Base-by-base conservation (phyloP, 1,284 basidiomycete genomes). In the Microbotryomycetes sp. region DNA sequence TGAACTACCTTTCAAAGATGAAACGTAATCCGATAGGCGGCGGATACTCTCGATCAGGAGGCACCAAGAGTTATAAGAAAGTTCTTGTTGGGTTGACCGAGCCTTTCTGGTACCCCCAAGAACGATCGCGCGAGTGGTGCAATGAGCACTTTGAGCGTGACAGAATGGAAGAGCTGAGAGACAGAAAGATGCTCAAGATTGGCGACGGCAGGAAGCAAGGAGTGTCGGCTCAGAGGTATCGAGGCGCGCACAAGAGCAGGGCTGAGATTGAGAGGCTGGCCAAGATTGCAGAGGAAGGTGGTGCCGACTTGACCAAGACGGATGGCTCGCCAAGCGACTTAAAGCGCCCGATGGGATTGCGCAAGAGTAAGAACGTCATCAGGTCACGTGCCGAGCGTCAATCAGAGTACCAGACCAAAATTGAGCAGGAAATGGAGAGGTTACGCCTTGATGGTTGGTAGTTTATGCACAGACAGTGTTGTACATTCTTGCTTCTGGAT, bases 71-170 rank as follows among this genome's bases (percentile, higher is more conserved):
- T 46, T 69, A 67, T 58, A 72, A 72, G 50, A 72, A 71, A 60
- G 71, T 71, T 6, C 51, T 70, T 42, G 70, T 72, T 9, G 65
- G 65, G 5, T 60, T 72, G 59, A 63, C 54, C 5, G 67, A 70
- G 42, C 71, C 71, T 49, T 72, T 72, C 60, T 72, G 70, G 70
- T 72, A 66, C 66, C 71, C 71, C 6, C 58, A 71, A 45, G 63
- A 64, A 31, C 56, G 65, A 22, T 52, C 59, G 15, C 62, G 70
- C 22, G 61, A 58, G 28, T 72, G 70, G 70, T 62, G 67, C 42
- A 66, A 71, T 58, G 70, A 70, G 54, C 65, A 72, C 63, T 72
- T 72, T 56, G 66, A 69, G 57, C 63, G 67, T 49, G 67, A 69
- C 54, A 36, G 55, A n/a, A 69, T 67, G 63, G 67, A 68, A 49